Percentiles rank a stretch among this genome's conserved stretches.
These are phyloP conservation scores for Eragrostis tef DNA, from an alignment of 202 grass and related monocot species.

Conservation along the genomic window DNA sequence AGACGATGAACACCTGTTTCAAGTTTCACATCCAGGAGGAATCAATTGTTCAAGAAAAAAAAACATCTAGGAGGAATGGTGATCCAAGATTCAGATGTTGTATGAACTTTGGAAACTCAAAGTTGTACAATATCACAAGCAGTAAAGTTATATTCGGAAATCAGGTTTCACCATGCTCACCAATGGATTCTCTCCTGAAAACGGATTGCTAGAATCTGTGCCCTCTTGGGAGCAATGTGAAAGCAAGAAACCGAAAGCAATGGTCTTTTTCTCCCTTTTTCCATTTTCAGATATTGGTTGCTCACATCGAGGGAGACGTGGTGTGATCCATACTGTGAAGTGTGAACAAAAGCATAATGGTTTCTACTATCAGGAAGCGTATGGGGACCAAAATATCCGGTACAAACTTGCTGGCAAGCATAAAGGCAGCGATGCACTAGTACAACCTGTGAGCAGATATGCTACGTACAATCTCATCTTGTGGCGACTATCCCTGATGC, in stretches of 20 bases:
- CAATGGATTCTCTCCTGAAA: not conserved
- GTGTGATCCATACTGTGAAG: not conserved
- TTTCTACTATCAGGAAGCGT: not conserved
- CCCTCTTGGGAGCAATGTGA: slow-evolving; percentile 9
- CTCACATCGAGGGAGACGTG: not conserved
- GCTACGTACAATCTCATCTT: not conserved
- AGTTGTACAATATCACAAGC: not conserved
- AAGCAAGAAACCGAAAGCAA: not conserved
- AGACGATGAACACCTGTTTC: not conserved
- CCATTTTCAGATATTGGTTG: not conserved
- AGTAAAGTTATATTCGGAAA: not conserved
- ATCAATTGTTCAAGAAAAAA: not conserved
- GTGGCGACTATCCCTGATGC: not conserved
- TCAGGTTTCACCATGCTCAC: not conserved
- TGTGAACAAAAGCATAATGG: not conserved
- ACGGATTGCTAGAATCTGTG: not conserved
- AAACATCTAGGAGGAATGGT: not conserved
- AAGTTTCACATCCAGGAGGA: slow-evolving; percentile 22
- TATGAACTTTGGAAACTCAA: slow-evolving; percentile 16
- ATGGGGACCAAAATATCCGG: not conserved
- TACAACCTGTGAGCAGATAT: not conserved
- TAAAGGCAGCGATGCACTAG: not conserved
- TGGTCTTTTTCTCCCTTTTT: not conserved
- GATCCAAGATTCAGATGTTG: not conserved
- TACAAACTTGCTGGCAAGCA: not conserved